Conservation (phyloP, 257 asterid species). For the Sherardia arvensis region DNA sequence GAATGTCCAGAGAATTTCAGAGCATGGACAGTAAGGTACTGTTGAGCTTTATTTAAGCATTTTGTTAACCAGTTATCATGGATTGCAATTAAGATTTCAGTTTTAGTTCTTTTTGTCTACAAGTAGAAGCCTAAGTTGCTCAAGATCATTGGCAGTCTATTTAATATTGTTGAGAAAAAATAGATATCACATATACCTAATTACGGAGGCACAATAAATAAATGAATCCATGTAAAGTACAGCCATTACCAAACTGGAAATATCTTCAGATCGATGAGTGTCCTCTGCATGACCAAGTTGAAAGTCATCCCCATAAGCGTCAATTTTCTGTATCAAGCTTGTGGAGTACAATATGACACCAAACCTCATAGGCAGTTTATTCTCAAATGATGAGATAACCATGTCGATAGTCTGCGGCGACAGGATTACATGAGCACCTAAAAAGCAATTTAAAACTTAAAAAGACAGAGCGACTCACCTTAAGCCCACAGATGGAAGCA, state of each 20-base stretch:
- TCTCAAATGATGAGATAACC: conserved; percentile 74
- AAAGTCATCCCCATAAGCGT: conserved; percentile 60
- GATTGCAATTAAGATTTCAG: background rate
- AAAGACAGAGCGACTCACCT: conserved; percentile 47
- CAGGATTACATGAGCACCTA: conserved; percentile 17
- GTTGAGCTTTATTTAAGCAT: background rate
- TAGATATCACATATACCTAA: background rate
- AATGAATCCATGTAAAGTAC: background rate
- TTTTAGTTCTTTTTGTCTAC: background rate
- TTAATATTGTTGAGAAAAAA: background rate
- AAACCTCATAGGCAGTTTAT: conserved; percentile 81
- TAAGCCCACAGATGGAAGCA: conserved; percentile 74
- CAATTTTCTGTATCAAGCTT: conserved; percentile 54
- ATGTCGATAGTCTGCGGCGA: conserved; percentile 62
- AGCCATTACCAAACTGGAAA: conserved; percentile 76
- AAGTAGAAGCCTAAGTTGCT: background rate
- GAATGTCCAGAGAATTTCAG: background rate
- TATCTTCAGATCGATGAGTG: conserved; percentile 36
- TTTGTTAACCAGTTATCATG: background rate
- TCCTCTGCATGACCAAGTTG: conserved; percentile 39
- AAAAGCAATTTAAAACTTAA: conserved; percentile 6
- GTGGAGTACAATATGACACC: conserved; percentile 86
- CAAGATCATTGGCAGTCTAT: background rate
- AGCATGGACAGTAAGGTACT: background rate
- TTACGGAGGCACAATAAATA: background rate